Evolutionary conservation across 2,329 filamentous ascomycete genomes (phyloP), one percentile per base, ranked within the genome.

Genomic region (Talaromyces sp.): DNA sequence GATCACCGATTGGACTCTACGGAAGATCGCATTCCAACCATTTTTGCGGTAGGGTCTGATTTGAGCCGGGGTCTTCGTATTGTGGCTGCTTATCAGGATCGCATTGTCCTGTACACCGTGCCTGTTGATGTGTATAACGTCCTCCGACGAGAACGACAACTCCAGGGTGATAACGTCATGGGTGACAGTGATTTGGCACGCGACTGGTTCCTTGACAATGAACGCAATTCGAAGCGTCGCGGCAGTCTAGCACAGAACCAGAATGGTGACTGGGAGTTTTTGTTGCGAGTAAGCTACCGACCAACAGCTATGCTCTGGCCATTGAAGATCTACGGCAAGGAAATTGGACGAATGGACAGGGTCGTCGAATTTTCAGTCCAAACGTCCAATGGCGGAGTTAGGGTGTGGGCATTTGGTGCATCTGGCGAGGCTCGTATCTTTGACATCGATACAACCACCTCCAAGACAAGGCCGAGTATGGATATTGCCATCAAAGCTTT

Each of bases 81-180:
- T 19, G 83, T 85, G 7, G 87, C 83, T 31, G 84, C 80, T 3
- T 90, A 86, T 72, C 67, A 72, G 13, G 78, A 82, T 41, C 70
- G 74, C 35, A 69, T 90, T 31, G 82, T 87, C 61, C 76, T 90
- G 1, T 90, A 88, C 72, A 87, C 82, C 0, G 77, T 90, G 1
- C 87, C 88, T 0, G 74, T 82, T 0, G 87, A 89, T 72, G 73
- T 84, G 2, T 84, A 87, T 66, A 76, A 79, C 27, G 71, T 77
- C 16, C 72, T 78, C 27, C 70, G 72, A 33, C 75, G 70, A 45
- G 76, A 77, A 56, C 74, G 74, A 11, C 70, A 76, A 50, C 67
- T 67, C 2, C 75, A 77, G 66, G 68, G 67, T 0, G 71, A 75
- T 11, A 70, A 70, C 10, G 69, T 76, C 1, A 76, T 77, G 72